Evolutionary conservation across 2,329 filamentous ascomycete species (phyloP).

Genomic region (Fusarium sp.): DNA sequence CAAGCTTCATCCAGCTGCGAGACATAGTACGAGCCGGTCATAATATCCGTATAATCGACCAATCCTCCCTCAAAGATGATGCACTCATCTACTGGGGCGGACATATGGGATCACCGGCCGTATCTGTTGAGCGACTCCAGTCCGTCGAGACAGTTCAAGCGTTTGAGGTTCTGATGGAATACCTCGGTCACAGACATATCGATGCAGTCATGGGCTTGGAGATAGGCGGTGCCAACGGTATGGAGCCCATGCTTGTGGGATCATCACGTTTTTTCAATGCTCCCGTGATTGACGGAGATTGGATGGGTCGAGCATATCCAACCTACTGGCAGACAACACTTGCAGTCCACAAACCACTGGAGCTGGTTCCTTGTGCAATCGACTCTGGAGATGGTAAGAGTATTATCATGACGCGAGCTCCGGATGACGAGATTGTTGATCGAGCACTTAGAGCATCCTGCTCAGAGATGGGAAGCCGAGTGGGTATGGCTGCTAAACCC

Average conservation of each 20-base stretch:
- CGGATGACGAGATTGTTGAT: constrained; percentile 5
- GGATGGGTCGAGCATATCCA: constrained; percentile 34
- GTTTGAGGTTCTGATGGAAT: constrained; percentile 1
- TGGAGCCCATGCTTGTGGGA: constrained; percentile 11
- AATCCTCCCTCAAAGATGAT: neutral
- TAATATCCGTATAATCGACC: neutral
- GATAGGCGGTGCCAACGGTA: constrained; percentile 30
- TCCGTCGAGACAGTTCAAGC: constrained; percentile 19
- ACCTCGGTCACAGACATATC: neutral
- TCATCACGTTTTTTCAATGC: neutral
- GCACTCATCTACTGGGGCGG: neutral
- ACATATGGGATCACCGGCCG: constrained; percentile 27
- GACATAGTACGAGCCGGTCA: neutral
- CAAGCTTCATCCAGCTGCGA: neutral
- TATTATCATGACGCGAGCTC: constrained; percentile 6
- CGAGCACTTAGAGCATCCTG: neutral
- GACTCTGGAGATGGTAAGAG: constrained; percentile 13
- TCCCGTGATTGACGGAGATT: constrained; percentile 22
- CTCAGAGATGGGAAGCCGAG: constrained; percentile 2
- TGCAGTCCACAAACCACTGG: neutral
- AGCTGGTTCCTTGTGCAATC: neutral
- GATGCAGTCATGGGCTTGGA: constrained; percentile 27
- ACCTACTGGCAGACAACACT: constrained; percentile 29
- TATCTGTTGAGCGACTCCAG: constrained; percentile 11
- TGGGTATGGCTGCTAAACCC: neutral